Percentiles rank a stretch among this genome's conserved stretches.
phyloP scores from a whole-genome alignment of 495 filamentous ascomycete genomes.

The Trichocladium antarcticum region DNA sequence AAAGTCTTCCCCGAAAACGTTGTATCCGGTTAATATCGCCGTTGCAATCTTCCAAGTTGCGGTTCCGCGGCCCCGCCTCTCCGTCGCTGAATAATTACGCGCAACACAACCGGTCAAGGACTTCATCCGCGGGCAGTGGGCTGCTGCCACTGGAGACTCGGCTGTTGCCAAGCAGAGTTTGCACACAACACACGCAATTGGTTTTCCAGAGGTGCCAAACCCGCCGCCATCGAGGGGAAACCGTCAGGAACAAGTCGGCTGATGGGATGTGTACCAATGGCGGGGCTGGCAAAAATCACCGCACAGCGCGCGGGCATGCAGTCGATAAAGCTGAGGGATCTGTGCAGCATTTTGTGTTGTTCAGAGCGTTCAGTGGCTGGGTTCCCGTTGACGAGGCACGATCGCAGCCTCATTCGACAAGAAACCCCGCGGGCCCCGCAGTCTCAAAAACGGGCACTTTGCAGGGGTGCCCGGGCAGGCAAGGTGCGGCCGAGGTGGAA shows the following conservation, averaged over 20 bases:
- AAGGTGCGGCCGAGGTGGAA: background rate
- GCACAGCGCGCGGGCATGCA: slow-evolving; percentile 1
- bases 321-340: too few species aligned
- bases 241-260: too few species aligned
- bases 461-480: background rate
- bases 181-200: background rate
- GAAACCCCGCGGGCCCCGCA: background rate
- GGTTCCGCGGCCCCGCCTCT: slow-evolving; percentile 16
- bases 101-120: background rate
- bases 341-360: background rate
- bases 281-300: too few species aligned
- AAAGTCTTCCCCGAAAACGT: background rate
- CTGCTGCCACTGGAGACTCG: slow-evolving; percentile 1
- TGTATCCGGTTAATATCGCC: background rate
- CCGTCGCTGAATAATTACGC: background rate
- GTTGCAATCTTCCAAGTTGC: slow-evolving; percentile 4
- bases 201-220: background rate
- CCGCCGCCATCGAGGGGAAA: background rate
- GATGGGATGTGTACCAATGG: too few species aligned
- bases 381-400: background rate
- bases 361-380: slow-evolving; percentile 5
- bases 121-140: background rate
- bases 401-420: slow-evolving; percentile 15
- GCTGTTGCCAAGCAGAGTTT: slow-evolving; percentile 12
- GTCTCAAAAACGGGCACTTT: background rate